Evolutionary conservation across 23 red algal species (phyloP).

Genomic region (Gracilaria vermiculophylla): DNA sequence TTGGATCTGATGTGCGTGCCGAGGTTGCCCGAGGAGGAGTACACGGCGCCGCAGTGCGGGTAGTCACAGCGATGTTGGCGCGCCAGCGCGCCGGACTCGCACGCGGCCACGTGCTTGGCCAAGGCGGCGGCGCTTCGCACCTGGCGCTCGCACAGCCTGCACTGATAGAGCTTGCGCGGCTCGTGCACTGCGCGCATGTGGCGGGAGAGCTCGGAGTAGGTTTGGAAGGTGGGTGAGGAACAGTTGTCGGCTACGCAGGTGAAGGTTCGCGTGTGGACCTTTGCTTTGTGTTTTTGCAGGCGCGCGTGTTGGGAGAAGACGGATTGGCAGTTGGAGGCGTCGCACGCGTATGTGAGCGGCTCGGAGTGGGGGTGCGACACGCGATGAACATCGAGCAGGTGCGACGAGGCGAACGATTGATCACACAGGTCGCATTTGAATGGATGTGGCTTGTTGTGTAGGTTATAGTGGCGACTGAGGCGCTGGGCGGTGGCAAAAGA

Average conservation of each 20-base stretch:
- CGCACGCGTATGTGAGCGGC: background rate
- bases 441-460: constrained; percentile 7
- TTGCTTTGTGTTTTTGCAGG: background rate
- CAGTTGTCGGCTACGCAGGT: background rate
- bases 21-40: constrained; percentile 5
- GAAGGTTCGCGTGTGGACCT: background rate
- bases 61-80: constrained; percentile 12
- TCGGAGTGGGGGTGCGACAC: background rate
- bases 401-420: background rate
- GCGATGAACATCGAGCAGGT: background rate
- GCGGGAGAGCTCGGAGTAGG: background rate
- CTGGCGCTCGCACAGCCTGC: background rate
- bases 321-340: background rate
- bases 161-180: background rate
- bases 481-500: constrained; percentile 6
- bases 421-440: constrained; percentile 10
- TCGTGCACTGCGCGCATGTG: background rate
- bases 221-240: background rate
- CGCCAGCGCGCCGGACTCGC: background rate
- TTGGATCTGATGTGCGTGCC: constrained; percentile 17
- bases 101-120: background rate
- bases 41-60: background rate
- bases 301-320: background rate
- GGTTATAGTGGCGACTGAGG: background rate
- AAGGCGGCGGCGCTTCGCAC: background rate